A percentile compares a stretch with the other conserved stretches of the same genome.
phyloP scores from a whole-genome alignment of 2,329 filamentous ascomycete species.

The Colletotrichum musae region DNA sequence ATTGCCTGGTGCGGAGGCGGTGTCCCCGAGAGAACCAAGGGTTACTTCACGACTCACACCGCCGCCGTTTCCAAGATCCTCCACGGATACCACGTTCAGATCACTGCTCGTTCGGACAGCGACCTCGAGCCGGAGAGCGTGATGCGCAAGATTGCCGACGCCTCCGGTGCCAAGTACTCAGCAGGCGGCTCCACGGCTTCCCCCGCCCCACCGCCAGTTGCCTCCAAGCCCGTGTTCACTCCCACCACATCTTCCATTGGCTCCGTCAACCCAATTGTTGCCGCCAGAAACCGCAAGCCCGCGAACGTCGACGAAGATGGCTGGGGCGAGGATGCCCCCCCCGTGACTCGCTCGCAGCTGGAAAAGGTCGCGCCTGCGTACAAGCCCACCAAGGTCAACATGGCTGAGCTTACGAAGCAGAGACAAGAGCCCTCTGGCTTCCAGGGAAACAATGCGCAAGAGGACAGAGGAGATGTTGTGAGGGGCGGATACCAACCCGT shows the following conservation, averaged over 20 bases:
- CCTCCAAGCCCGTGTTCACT: slow-evolving; percentile 93
- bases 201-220: slow-evolving; percentile 77
- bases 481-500: slow-evolving; percentile 92
- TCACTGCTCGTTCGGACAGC: slow-evolving; percentile 91
- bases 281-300: slow-evolving; percentile 73
- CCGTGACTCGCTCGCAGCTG: slow-evolving; percentile 85
- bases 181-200: slow-evolving; percentile 70
- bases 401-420: slow-evolving; percentile 85
- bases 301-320: slow-evolving; percentile 84
- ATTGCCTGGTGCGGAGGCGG: slow-evolving; percentile 98
- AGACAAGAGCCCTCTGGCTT: slow-evolving; percentile 77
- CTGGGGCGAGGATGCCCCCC: slow-evolving; percentile 96
- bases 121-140: slow-evolving; percentile 91
- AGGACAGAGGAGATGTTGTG: slow-evolving; percentile 75
- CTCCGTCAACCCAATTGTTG: slow-evolving; percentile 77
- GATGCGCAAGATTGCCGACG: slow-evolving; percentile 93
- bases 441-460: slow-evolving; percentile 50
- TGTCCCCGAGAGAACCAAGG: slow-evolving; percentile 98
- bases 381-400: slow-evolving; percentile 95
- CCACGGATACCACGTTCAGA: slow-evolving; percentile 97
- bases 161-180: slow-evolving; percentile 95
- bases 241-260: slow-evolving; percentile 72
- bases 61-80: slow-evolving; percentile 91
- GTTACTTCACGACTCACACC: slow-evolving; percentile 96
- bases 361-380: slow-evolving; percentile 95